Evolutionary conservation across 2,329 filamentous ascomycete species (phyloP).

Genomic region (Juglanconis sp.): DNA sequence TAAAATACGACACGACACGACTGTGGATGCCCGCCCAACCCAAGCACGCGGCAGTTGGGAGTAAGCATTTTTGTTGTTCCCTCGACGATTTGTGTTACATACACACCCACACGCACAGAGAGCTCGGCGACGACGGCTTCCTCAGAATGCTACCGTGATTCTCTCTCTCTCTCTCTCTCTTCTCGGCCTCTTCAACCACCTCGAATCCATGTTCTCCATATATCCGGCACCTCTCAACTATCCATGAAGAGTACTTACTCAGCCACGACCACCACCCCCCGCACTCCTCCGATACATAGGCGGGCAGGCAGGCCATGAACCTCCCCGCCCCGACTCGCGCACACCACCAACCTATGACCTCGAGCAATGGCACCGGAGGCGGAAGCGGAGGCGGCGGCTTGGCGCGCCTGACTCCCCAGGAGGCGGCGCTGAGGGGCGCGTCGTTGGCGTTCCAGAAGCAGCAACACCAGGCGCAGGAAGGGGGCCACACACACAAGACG

Average conservation of each 20-base stretch:
- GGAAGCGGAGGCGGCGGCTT: neutral
- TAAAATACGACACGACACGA: neutral
- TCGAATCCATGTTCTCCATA: too few species aligned
- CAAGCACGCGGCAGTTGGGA: neutral
- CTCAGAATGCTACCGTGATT: neutral
- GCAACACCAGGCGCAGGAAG: slow-evolving; percentile 20
- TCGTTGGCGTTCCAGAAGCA: slow-evolving; percentile 51
- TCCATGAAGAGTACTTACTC: too few species aligned
- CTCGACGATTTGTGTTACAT: neutral
- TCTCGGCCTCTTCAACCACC: too few species aligned
- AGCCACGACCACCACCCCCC: too few species aligned
- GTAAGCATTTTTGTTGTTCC: neutral
- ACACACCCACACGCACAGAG: neutral
- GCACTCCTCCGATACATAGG: too few species aligned
- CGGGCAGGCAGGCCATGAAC: slow-evolving; percentile 2
- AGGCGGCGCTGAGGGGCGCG: slow-evolving; percentile 50
- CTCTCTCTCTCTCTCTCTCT: neutral
- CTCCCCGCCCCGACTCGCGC: neutral
- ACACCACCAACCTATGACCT: too few species aligned
- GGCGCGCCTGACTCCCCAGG: slow-evolving; percentile 16
- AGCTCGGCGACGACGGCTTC: neutral
- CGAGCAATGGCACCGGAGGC: neutral
- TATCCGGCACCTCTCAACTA: too few species aligned
- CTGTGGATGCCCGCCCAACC: neutral
- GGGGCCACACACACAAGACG: slow-evolving; percentile 21